A percentile compares a stretch with the other conserved stretches of the same genome.
These are phyloP conservation scores for Talaromyces marneffei DNA, from an alignment of 2,329 filamentous ascomycete genomes.

Conservation along the genomic window DNA sequence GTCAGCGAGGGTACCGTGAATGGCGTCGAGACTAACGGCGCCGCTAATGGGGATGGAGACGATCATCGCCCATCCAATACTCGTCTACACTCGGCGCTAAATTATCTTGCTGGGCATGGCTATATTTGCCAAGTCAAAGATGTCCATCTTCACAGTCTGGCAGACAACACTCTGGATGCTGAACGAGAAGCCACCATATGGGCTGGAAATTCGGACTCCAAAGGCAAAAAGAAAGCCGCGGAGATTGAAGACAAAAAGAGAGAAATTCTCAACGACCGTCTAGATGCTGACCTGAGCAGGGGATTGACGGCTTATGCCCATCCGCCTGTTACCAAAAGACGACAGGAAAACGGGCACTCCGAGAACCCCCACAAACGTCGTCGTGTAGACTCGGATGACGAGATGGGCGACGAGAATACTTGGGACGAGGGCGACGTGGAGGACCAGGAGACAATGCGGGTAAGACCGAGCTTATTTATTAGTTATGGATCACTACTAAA, in stretches of 20 bases:
- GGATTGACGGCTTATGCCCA: slow-evolving; percentile 28
- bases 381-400: slow-evolving; percentile 25
- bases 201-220: slow-evolving; percentile 29
- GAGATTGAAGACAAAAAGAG: slow-evolving; percentile 26
- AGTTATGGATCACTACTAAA: slow-evolving; percentile 17
- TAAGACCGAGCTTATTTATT: slow-evolving; percentile 19
- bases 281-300: slow-evolving; percentile 31
- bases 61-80: slow-evolving; percentile 19
- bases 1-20: background rate
- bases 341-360: slow-evolving; percentile 19
- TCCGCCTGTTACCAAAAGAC: slow-evolving; percentile 32
- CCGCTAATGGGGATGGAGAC: slow-evolving; percentile 19
- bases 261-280: slow-evolving; percentile 29
- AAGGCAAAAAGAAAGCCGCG: slow-evolving; percentile 35
- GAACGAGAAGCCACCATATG: slow-evolving; percentile 28
- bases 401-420: slow-evolving; percentile 23
- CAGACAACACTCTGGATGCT: slow-evolving; percentile 36
- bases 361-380: slow-evolving; percentile 19
- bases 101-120: slow-evolving; percentile 36
- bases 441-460: slow-evolving; percentile 34
- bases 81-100: slow-evolving; percentile 33
- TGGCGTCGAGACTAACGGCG: slow-evolving; percentile 19
- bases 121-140: slow-evolving; percentile 37
- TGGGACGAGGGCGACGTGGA: slow-evolving; percentile 34
- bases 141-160: slow-evolving; percentile 37